phyloP scores from a whole-genome alignment of 148 eudicot species.

The Bassia scoparia region DNA sequence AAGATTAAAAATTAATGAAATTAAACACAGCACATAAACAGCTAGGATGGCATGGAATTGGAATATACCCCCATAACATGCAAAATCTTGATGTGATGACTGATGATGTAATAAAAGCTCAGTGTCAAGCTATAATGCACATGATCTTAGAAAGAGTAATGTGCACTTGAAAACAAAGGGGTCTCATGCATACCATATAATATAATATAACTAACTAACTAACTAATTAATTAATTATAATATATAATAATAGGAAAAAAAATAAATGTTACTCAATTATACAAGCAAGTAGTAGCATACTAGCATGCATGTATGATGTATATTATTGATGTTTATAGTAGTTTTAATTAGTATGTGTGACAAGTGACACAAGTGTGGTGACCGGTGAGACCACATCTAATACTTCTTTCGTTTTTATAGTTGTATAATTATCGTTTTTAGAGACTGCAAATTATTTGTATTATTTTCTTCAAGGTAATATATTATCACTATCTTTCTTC shows the following conservation, averaged over 20 bases:
- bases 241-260: no score
- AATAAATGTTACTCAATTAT: background rate
- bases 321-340: no score
- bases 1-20: background rate
- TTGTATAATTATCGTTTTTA: no score
- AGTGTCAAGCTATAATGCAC: background rate
- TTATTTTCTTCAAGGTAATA: no score
- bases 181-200: background rate
- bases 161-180: conserved; percentile 11
- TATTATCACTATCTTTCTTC: no score
- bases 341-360: no score
- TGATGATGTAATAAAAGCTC: background rate
- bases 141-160: conserved; percentile 13
- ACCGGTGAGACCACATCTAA: background rate
- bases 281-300: background rate
- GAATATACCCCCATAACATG: conserved; percentile 15
- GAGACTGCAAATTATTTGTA: no score
- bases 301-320: no score
- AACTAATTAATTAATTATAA: no score
- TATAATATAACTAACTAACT: no score
- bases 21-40: conserved; percentile 15
- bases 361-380: no score
- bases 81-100: conserved; percentile 10
- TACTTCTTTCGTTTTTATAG: no score
- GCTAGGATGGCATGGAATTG: background rate